phyloP scores from a whole-genome alignment of 192 early-diverging fungal genomes.

The Umbelopsis ramanniana region DNA sequence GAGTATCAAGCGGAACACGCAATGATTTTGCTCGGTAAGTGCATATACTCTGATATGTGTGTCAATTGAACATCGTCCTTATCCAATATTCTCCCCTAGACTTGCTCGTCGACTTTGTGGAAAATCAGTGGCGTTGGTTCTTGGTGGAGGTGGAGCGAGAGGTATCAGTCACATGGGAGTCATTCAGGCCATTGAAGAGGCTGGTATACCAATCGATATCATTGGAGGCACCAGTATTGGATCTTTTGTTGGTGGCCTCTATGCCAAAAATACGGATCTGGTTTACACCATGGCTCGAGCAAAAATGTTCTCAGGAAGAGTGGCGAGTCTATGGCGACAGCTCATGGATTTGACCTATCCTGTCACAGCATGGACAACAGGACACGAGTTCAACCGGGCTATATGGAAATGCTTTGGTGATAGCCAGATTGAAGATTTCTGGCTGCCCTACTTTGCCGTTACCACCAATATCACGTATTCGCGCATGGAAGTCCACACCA shows the following conservation, averaged over 20 bases:
- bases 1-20: conserved; percentile 4
- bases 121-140: conserved; percentile 89
- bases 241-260: conserved; percentile 92
- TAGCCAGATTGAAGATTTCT: conserved; percentile 96
- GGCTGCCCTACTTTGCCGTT: conserved; percentile 95
- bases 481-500: conserved; percentile 88
- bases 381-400: conserved; percentile 94
- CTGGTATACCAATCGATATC: conserved; percentile 97
- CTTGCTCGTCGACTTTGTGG: conserved; percentile 92
- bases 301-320: conserved; percentile 79
- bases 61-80: conserved; percentile 32
- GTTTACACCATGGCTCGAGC: conserved; percentile 87
- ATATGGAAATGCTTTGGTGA: conserved; percentile 96
- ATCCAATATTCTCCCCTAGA: conserved; percentile 55
- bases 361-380: conserved; percentile 87
- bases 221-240: conserved; percentile 98
- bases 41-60: conserved; percentile 2
- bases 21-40: conserved; percentile 55
- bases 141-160: conserved; percentile 97
- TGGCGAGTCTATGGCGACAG: conserved; percentile 87
- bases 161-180: conserved; percentile 93
- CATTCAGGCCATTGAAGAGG: conserved; percentile 94
- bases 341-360: conserved; percentile 96
- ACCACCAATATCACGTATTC: conserved; percentile 97
- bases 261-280: conserved; percentile 86